phyloP scores from a whole-genome alignment of 202 grass and related monocot species.

The Panicum virgatum region DNA sequence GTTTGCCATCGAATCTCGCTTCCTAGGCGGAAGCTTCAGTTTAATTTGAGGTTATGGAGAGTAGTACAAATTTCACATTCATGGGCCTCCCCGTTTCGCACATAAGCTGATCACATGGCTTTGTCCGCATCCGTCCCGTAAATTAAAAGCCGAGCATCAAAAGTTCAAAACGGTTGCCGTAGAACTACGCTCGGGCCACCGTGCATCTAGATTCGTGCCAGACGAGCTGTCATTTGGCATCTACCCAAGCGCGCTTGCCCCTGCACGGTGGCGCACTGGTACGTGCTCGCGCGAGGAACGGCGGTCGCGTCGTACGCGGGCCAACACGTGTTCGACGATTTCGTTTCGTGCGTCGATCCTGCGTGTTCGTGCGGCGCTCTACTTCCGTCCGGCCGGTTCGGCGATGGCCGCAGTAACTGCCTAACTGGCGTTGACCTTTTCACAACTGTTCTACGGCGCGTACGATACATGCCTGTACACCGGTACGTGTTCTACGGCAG shows the following conservation, averaged over 20 bases:
- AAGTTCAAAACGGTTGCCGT: neutral
- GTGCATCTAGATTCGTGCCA: conserved; percentile 27
- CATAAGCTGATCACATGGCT: neutral
- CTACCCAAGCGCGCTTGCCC: neutral
- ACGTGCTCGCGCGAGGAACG: neutral
- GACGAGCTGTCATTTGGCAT: neutral
- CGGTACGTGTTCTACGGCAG: too few species aligned
- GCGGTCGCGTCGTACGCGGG: neutral
- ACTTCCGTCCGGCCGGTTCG: neutral
- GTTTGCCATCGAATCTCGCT: neutral
- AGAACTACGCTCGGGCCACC: neutral
- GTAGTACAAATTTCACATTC: neutral
- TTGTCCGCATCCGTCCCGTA: neutral
- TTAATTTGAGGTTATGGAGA: neutral
- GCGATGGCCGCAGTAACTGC: neutral
- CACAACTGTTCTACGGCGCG: too few species aligned
- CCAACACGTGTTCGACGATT: neutral
- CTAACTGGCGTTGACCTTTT: neutral
- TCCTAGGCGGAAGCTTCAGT: neutral
- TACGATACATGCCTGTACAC: neutral
- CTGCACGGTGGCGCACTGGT: neutral
- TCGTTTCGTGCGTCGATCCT: neutral
- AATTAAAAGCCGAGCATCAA: neutral
- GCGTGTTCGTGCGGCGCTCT: neutral
- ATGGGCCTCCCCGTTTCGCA: neutral